Conservation (phyloP, 2,329 filamentous ascomycete genomes). For the Didymella sp. region DNA sequence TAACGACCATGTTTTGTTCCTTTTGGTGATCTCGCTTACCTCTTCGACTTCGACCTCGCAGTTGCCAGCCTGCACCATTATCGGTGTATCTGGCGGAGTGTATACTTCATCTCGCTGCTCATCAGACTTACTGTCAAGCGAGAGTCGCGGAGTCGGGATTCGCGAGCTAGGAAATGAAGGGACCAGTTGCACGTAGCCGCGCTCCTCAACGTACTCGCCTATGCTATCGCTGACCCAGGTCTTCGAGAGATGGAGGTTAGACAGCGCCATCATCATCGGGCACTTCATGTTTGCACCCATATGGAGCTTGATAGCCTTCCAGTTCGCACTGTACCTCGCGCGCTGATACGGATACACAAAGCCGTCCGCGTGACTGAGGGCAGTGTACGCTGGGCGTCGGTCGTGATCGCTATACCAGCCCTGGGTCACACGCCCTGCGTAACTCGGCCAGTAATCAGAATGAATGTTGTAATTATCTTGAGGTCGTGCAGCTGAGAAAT, state of each 20-base stretch:
- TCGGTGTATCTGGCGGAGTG: slow-evolving; percentile 1
- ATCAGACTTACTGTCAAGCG: neutral
- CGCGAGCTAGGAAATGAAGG: neutral
- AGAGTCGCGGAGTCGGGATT: neutral
- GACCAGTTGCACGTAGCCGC: neutral
- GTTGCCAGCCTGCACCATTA: neutral
- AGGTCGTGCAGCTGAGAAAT: neutral
- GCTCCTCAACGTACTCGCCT: neutral
- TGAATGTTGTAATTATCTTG: neutral
- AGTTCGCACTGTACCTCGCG: slow-evolving; percentile 9
- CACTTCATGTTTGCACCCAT: neutral
- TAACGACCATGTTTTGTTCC: neutral
- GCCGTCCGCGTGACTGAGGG: slow-evolving; percentile 9
- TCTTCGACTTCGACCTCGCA: neutral
- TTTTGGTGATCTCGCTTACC: neutral
- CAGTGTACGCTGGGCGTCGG: slow-evolving; percentile 22
- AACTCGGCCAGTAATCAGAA: neutral
- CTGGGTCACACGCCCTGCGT: neutral
- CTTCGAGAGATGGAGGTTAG: neutral
- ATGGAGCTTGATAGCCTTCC: neutral
- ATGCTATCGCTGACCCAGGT: neutral
- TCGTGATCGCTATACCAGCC: neutral
- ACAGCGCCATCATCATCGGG: neutral
- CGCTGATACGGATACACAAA: neutral
- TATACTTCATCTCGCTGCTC: neutral